Conservation (phyloP, 2,329 filamentous ascomycete genomes). For the Rasamsonia emersonii region DNA sequence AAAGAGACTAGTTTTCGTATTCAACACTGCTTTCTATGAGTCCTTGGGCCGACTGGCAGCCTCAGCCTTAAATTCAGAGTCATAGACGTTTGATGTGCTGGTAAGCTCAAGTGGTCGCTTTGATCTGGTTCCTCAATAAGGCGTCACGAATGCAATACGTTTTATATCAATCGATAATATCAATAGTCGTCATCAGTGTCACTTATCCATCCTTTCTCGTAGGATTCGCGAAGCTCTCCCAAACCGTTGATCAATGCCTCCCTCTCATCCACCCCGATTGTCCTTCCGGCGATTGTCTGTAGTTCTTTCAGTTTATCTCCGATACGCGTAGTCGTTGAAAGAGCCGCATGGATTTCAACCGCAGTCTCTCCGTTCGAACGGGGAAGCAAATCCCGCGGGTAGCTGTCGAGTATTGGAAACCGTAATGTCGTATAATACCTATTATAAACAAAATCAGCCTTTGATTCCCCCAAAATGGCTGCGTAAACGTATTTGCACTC, state of each 20-base stretch:
- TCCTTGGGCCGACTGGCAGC: no score
- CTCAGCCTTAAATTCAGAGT: no score
- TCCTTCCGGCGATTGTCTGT: conserved; percentile 54
- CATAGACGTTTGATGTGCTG: no score
- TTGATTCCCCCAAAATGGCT: no score
- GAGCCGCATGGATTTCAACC: conserved; percentile 42
- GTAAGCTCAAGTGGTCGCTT: no score
- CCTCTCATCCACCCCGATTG: conserved; percentile 64
- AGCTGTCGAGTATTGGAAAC: conserved; percentile 77
- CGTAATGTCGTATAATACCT: conserved; percentile 41
- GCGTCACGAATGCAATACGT: no score
- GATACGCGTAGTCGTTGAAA: conserved; percentile 70
- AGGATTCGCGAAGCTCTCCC: conserved; percentile 75
- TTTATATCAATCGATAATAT: conserved; percentile 6
- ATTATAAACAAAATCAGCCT: no score
- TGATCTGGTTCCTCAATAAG: no score
- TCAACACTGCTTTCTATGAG: no score
- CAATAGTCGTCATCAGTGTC: conserved; percentile 44
- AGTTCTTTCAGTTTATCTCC: conserved; percentile 58
- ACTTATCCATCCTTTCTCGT: conserved; percentile 79
- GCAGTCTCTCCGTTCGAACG: conserved; percentile 34
- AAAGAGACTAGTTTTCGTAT: no score
- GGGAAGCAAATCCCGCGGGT: conserved; percentile 62
- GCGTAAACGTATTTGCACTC: neutral
- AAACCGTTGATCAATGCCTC: conserved; percentile 76